Evolutionary conservation across 2,329 filamentous ascomycete genomes (phyloP).

Genomic region (Akanthomyces uredinophilus): DNA sequence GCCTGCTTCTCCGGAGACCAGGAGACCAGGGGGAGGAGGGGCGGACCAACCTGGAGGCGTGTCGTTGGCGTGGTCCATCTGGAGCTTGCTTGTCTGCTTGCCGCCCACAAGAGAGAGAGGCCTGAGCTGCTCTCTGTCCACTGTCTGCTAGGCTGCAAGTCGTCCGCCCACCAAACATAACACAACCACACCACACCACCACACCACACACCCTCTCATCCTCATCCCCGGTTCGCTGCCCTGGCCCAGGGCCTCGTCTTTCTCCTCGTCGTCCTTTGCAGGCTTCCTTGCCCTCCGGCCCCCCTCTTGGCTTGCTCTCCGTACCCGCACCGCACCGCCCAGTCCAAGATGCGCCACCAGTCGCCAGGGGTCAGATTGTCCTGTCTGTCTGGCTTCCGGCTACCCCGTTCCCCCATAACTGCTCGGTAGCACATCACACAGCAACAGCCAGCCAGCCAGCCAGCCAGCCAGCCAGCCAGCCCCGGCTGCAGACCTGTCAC

Average conservation of each 20-base stretch:
- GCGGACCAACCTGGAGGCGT: not conserved
- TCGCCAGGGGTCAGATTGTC: conserved; percentile 11
- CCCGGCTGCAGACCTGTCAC: not conserved
- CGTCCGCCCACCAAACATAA: not conserved
- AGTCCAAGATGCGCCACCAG: conserved; percentile 1
- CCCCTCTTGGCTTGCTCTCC: not conserved
- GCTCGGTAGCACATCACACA: not conserved
- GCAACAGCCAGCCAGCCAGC: not conserved
- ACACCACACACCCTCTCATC: not conserved
- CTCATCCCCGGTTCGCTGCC: not conserved
- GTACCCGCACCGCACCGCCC: not conserved
- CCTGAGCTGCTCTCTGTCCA: conserved; percentile 7
- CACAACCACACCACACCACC: not conserved
- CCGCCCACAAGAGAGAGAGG: conserved; percentile 3
- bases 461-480: not conserved
- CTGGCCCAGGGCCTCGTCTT: conserved; percentile 1
- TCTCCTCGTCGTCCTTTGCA: not conserved
- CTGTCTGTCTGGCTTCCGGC: conserved; percentile 5
- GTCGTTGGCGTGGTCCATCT: not conserved
- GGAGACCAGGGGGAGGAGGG: not conserved
- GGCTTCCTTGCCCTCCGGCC: not conserved
- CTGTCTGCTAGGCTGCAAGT: not conserved
- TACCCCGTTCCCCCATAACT: conserved; percentile 4
- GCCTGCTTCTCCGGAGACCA: not conserved
- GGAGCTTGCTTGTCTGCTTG: not conserved